Conservation (phyloP, 257 asterid species). For the Nicotiana knightiana region DNA sequence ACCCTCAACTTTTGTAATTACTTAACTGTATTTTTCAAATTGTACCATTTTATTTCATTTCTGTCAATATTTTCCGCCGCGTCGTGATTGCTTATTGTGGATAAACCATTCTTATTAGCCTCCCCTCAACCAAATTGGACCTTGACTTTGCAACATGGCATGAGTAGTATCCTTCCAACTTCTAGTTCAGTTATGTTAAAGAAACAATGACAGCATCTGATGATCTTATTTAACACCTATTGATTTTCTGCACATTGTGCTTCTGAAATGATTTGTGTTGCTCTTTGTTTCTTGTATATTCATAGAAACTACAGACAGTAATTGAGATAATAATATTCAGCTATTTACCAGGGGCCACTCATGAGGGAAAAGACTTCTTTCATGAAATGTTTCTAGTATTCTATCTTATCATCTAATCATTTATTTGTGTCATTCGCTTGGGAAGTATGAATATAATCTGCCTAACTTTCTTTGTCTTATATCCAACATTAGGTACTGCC, state of each 20-base stretch:
- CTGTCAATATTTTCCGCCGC: neutral
- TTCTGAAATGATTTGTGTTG: neutral
- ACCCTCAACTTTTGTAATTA: neutral
- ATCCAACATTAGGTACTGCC: conserved; percentile 59
- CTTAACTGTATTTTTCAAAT: neutral
- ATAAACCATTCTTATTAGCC: neutral
- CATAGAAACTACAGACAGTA: neutral
- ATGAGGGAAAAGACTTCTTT: neutral
- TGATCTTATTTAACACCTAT: neutral
- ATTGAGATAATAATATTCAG: neutral
- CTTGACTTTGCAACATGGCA: neutral
- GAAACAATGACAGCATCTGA: neutral
- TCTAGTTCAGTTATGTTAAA: neutral
- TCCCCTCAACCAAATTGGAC: neutral
- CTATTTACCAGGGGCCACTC: neutral
- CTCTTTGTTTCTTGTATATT: conserved; percentile 3
- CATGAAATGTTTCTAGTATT: neutral
- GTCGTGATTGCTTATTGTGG: neutral
- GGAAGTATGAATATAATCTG: conserved; percentile 10
- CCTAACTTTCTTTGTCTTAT: conserved; percentile 20
- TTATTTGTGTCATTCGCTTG: neutral
- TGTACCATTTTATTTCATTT: neutral
- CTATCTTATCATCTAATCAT: neutral
- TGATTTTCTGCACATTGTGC: conserved; percentile 3
- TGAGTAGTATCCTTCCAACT: neutral